phyloP scores from a whole-genome alignment of 2,329 filamentous ascomycete genomes.

The Colletotrichum nymphaeae region DNA sequence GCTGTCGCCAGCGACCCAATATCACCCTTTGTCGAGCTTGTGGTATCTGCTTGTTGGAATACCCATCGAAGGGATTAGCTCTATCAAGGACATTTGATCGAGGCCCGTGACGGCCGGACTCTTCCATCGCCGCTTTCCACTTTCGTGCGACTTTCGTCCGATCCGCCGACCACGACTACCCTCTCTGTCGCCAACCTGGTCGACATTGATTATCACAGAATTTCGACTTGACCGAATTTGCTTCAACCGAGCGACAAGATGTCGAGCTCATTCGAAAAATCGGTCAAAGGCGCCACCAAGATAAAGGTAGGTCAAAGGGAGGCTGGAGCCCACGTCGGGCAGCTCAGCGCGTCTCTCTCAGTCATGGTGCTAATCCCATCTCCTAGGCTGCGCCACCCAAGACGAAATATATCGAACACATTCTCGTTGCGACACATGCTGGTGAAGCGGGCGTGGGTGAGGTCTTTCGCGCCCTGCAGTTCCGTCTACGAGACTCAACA shows the following conservation, averaged over 20 bases:
- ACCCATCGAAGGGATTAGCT: neutral
- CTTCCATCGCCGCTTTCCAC: neutral
- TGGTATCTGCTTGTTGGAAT: neutral
- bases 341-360: constrained; percentile 3
- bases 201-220: constrained; percentile 7
- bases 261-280: constrained; percentile 96
- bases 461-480: constrained; percentile 91
- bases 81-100: neutral
- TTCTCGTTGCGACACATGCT: constrained; percentile 92
- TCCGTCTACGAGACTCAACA: constrained; percentile 91
- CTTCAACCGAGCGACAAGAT: constrained; percentile 54
- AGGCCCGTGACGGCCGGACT: constrained; percentile 29
- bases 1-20: constrained; percentile 4
- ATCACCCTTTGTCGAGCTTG: neutral
- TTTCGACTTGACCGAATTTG: neutral
- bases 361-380: constrained; percentile 34
- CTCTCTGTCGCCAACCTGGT: constrained; percentile 37
- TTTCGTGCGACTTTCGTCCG: constrained; percentile 29
- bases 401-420: constrained; percentile 99
- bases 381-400: constrained; percentile 80
- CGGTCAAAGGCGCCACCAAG: constrained; percentile 98
- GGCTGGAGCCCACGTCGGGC: neutral
- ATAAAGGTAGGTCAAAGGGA: constrained; percentile 75
- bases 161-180: constrained; percentile 20
- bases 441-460: constrained; percentile 95